Evolutionary conservation across 2,329 filamentous ascomycete genomes (phyloP), one percentile per base, ranked within the genome.

Genomic region (Alternaria panax): DNA sequence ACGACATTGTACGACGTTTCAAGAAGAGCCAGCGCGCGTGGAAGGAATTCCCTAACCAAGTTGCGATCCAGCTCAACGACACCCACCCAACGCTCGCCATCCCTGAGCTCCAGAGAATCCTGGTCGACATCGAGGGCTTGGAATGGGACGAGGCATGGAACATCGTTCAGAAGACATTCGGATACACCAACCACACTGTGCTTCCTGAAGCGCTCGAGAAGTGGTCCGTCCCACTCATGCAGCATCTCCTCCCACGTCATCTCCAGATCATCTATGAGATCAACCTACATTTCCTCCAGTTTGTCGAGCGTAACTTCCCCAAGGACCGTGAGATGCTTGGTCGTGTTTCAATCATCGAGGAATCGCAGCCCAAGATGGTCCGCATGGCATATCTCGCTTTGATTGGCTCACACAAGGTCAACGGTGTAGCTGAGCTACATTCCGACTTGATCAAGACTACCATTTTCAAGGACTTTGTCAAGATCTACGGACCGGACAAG

Each of bases 381-480:
- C 91, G 94, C 77, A 99, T 99, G 95, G 95, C 95, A 2, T 95
- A 87, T 79, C 83, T 99, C 51, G 95, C 95, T 64, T 91, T 98
- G 75, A 93, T 99, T 71, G 95, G 95, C 47, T 98, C 95, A 34
- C 95, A 98, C 87, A 99, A 98, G 84, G 93, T 99, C 83, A 99
- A 99, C 70, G 95, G 95, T 78, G 95, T 99, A 34, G 95, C 95
- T 32, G 95, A 99, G 81, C 83, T 99, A 66, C 95, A 99, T 81
- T 99, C 95, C 0, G 95, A 99, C 76, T 85, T 99, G 59, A 97
- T 99, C 84, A 95, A 95, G 84, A 96, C 93, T 0, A 99, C 95
- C n/a, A 96, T 99, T 69, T 98, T 99, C 88, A 97, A 95, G 80
- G 95, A 99, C 79, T 99, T 99, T 79, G 94, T 99, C 60, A 86